A percentile compares a stretch with the other conserved stretches of the same genome.
phyloP scores from a whole-genome alignment of 306 rosid genomes.

The Gillenia trifoliata region DNA sequence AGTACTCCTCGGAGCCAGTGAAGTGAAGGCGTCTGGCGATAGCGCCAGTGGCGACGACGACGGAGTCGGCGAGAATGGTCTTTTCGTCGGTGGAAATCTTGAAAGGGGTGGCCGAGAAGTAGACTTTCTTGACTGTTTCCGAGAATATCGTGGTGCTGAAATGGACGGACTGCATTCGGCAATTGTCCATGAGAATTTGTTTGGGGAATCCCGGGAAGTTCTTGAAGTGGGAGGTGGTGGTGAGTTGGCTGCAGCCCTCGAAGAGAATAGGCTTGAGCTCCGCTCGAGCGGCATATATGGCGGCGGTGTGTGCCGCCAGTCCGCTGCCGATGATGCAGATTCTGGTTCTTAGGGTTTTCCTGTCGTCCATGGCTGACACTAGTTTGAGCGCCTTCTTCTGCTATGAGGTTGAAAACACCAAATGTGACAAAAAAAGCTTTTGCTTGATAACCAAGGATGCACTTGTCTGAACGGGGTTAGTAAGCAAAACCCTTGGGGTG shows the following conservation, averaged over 20 bases:
- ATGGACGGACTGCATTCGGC: slow-evolving; percentile 52
- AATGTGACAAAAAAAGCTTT: slow-evolving; percentile 17
- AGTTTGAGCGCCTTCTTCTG: not conserved
- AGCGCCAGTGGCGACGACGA: slow-evolving; percentile 78
- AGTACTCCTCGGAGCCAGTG: slow-evolving; percentile 54
- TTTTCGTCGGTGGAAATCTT: slow-evolving; percentile 52
- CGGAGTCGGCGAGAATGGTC: slow-evolving; percentile 40
- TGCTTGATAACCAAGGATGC: too few relatives aligned
- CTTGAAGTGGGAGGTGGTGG: slow-evolving; percentile 80
- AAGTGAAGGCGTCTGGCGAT: slow-evolving; percentile 64
- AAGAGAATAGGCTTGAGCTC: slow-evolving; percentile 79
- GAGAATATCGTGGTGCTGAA: slow-evolving; percentile 70
- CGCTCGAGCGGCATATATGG: slow-evolving; percentile 74
- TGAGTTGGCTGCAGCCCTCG: slow-evolving; percentile 90
- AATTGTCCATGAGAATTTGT: slow-evolving; percentile 69
- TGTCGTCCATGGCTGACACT: slow-evolving; percentile 29
- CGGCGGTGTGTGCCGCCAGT: slow-evolving; percentile 81
- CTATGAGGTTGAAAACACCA: not conserved
- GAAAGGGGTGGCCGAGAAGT: slow-evolving; percentile 59
- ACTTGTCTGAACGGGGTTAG: too few relatives aligned
- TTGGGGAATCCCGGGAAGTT: slow-evolving; percentile 80
- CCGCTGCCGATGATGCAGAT: slow-evolving; percentile 82
- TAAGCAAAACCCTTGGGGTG: too few relatives aligned
- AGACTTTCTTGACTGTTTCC: slow-evolving; percentile 63
- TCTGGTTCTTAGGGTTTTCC: slow-evolving; percentile 43